phyloP scores from a whole-genome alignment of 108 stramenopile genomes.

The Pseudonitzschia delicatissima region DNA sequence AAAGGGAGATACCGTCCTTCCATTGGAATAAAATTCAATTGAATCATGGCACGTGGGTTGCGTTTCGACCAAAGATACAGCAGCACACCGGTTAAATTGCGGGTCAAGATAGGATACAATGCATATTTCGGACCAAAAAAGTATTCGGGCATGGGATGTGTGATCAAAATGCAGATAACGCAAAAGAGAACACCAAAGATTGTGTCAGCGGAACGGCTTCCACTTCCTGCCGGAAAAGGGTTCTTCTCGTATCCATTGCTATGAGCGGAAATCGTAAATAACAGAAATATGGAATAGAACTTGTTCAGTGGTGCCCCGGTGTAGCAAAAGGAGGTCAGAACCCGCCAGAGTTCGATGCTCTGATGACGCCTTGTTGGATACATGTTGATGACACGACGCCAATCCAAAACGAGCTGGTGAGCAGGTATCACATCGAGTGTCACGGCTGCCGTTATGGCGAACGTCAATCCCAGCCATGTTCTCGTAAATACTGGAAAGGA shows the following conservation, averaged over 20 bases:
- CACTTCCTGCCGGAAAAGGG: conserved; percentile 13
- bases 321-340: conserved; percentile 15
- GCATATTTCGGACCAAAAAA: conserved; percentile 1
- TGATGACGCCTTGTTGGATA: not conserved
- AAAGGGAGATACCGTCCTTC: conserved; percentile 20
- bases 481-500: conserved; percentile 37
- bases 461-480: conserved; percentile 32
- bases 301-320: conserved; percentile 2
- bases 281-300: not conserved
- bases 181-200: conserved; percentile 11
- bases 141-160: conserved; percentile 1
- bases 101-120: conserved; percentile 16
- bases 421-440: conserved; percentile 28
- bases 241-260: conserved; percentile 10
- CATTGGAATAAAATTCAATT: conserved; percentile 17
- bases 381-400: conserved; percentile 3
- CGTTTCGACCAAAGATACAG: conserved; percentile 19
- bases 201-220: conserved; percentile 9
- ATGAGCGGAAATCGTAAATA: conserved; percentile 5
- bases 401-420: conserved; percentile 10
- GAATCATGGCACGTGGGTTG: conserved; percentile 10
- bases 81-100: not conserved
- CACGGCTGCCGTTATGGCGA: conserved; percentile 31
- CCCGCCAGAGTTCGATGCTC: conserved; percentile 10
- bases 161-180: not conserved